Base-by-base conservation (phyloP, 805 yeast species). In the Wickerhamomyces tratensis region DNA sequence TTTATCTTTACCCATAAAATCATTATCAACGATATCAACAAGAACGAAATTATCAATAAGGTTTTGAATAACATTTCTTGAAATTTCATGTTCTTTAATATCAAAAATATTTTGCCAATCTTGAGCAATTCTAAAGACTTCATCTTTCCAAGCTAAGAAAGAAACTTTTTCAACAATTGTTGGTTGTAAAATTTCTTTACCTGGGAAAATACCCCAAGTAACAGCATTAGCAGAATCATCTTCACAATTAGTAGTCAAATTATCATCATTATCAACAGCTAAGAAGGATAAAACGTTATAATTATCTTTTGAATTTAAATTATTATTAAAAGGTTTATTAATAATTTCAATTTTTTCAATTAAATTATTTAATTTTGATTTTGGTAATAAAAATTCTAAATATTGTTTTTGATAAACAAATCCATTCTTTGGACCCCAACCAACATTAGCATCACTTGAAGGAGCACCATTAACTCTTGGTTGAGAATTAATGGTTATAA, bases 151-250 rank as follows among this genome's bases (percentile, higher is more conserved):
- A 12, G 98, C 98, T 53, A 89, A 67, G 63, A 91, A 91, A 3
- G 96, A 86, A 35, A 81, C 78, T 56, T 80, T 82, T 61, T 91
- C 98, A 20, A 91, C 97, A 59, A 91, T 87, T 0, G 98, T 91
- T 41, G 98, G 97, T 66, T 91, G 98, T 49, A 86, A 72, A 42
- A 91, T 84, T 65, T 91, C 97, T 57, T 82, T 83, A 35, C 96
- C 96, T 27, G 98, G 97, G 77, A 86, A 88, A 43, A 89, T 87
- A 49, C 98, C 98, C 98, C 98, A 91, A 15, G 98, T 91, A 43
- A 91, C 97, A 8, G 98, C 96, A 57, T 86, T 89, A 49, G 94
- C 88, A 34, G 68, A 57, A 44, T 80, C 86, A 38, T 76, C 79
- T 25, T 73, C 73, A 39, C 87, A 78, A 61, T 89, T 89, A 40